Base-by-base conservation (phyloP, 257 asterid species). In the Primulina tabacum region DNA sequence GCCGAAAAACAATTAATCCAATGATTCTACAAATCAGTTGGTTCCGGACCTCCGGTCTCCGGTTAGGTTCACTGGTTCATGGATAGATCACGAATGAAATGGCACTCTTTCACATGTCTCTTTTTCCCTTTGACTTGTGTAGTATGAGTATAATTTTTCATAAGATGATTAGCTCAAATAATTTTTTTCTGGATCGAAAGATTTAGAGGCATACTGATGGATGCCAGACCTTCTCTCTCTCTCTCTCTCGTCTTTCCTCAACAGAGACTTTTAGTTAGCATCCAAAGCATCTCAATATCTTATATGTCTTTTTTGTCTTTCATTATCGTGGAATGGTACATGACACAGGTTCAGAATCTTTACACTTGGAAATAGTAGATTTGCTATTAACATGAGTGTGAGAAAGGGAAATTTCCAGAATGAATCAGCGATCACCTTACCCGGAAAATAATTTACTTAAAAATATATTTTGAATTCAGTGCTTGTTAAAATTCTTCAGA, bases 381-480 rank as follows among this genome's bases (percentile, higher is more conserved):
- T 58, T 73, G 33, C 34, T 37, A 26, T 53, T 28, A 62, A 26
- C 64, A 38, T 65, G 69, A 10, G 18, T 26, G 7, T 47, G 14
- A 43, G 10, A 33, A 37, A 30, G 65, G 34, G 64, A 60, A 29
- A 5, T 11, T 28, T 72, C 55, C 3, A 16, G 60, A 14, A 28
- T 53, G 16, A 58, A 62, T 38, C 65, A 56, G 58, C 7, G 63
- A 69, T 10, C 71, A 33, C 58, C 40, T 24, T 53, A 10, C 38
- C 6, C 14, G 21, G 64, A 40, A 47, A 70, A 63, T 33, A 68
- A 35, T 29, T 37, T 69, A 10, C n/a, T 53, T 33, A 50, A 63
- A 43, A 10, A 43, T 12, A 10, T 43, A 12, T 43, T 11, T 12
- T 1, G n/a, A 43, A 43, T 43, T 43, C n/a, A 43, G n/a, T 12